phyloP scores from a whole-genome alignment of 441 rosid species.

The Erodium chrysanthum region DNA sequence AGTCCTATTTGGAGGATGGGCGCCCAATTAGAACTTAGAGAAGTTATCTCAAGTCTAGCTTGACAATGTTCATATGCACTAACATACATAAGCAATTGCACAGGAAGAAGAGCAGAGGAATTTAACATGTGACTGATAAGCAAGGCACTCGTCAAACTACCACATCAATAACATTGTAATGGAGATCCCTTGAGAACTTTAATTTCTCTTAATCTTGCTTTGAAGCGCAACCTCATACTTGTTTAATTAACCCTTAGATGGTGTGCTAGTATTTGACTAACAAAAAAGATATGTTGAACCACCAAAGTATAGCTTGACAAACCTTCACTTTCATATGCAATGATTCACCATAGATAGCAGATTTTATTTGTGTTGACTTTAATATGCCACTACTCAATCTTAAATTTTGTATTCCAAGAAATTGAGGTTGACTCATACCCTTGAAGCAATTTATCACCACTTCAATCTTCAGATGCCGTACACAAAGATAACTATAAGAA shows the following conservation, averaged over 20 bases:
- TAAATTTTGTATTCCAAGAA: not conserved
- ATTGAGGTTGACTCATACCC: not conserved
- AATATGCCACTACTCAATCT: not conserved
- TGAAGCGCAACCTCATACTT: not conserved
- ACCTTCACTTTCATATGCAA: not conserved
- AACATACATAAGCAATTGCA: not conserved
- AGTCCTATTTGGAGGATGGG: not conserved
- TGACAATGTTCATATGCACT: not conserved
- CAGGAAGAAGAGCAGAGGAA: not conserved
- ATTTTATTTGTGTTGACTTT: not conserved
- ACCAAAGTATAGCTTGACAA: not conserved
- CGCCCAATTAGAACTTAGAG: not conserved
- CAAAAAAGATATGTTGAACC: not conserved
- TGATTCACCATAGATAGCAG: not conserved
- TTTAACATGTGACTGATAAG: not conserved
- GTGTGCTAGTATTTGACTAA: not conserved
- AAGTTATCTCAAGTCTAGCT: not conserved
- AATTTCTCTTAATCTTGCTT: not conserved
- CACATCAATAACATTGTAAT: not conserved
- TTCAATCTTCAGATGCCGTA: not conserved
- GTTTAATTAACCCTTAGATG: not conserved
- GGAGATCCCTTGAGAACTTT: not conserved
- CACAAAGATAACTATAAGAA: not conserved
- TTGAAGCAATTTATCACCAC: not conserved
- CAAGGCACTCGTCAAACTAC: not conserved